Conservation (phyloP, 2,329 filamentous ascomycete species). For the Exophiala viscosa region DNA sequence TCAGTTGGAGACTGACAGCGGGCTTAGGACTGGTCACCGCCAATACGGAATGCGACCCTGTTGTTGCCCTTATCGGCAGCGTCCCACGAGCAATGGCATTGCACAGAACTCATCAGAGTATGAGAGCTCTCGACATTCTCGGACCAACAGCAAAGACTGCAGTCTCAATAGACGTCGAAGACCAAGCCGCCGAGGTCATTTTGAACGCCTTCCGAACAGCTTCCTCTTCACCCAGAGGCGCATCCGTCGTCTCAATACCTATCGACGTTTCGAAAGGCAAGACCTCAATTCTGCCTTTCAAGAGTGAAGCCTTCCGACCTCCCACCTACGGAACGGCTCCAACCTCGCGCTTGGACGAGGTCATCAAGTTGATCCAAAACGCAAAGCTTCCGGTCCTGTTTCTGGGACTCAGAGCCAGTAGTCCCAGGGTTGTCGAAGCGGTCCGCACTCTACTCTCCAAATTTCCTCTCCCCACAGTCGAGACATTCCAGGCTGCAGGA, state of each 20-base stretch:
- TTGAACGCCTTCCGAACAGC: conserved; percentile 46
- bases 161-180: conserved; percentile 43
- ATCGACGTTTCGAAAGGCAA: conserved; percentile 44
- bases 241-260: conserved; percentile 43
- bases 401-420: conserved; percentile 44
- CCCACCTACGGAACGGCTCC: conserved; percentile 43
- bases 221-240: conserved; percentile 41
- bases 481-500: conserved; percentile 51
- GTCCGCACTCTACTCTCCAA: conserved; percentile 42
- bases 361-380: conserved; percentile 34
- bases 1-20: not conserved
- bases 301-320: conserved; percentile 38
- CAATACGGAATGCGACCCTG: conserved; percentile 47
- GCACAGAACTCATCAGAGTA: conserved; percentile 48
- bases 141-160: conserved; percentile 44
- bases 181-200: conserved; percentile 48
- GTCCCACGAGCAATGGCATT: conserved; percentile 44
- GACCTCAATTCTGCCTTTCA: conserved; percentile 40
- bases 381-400: conserved; percentile 45
- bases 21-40: conserved; percentile 42
- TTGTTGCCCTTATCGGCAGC: conserved; percentile 49
- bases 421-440: conserved; percentile 39
- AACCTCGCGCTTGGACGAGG: conserved; percentile 31
- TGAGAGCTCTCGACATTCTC: conserved; percentile 45
- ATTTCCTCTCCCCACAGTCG: conserved; percentile 46